phyloP scores from a whole-genome alignment of 352 stramenopile genomes.

The Globisporangium cederbergense region DNA sequence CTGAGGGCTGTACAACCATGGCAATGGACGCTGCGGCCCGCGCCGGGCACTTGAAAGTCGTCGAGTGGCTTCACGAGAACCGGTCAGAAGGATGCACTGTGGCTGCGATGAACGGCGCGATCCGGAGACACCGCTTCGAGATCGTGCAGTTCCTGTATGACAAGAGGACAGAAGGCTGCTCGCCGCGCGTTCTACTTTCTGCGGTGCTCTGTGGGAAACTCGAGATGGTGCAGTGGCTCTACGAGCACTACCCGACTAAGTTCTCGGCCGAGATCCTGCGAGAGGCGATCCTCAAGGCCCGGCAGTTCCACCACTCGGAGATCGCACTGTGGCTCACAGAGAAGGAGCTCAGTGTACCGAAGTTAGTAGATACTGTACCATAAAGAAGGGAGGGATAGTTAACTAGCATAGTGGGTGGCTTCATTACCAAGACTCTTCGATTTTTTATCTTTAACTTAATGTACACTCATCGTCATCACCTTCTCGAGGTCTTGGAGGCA shows the following conservation, averaged over 20 bases:
- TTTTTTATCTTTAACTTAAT: too few relatives aligned
- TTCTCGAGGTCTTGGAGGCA: slow-evolving; percentile 11
- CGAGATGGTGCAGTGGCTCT: slow-evolving; percentile 10
- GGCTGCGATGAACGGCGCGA: slow-evolving; percentile 14
- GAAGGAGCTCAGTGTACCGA: not conserved
- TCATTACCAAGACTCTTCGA: too few relatives aligned
- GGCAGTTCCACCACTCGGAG: slow-evolving; percentile 10
- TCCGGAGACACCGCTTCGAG: slow-evolving; percentile 8
- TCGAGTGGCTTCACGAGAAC: slow-evolving; percentile 13
- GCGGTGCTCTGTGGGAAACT: slow-evolving; percentile 11
- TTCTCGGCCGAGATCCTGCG: slow-evolving; percentile 7
- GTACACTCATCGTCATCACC: not conserved
- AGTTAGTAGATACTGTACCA: not conserved
- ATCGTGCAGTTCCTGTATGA: slow-evolving; percentile 15
- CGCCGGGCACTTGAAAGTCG: slow-evolving; percentile 4
- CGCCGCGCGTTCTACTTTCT: slow-evolving; percentile 9
- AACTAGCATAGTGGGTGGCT: not conserved
- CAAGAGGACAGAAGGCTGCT: slow-evolving; percentile 13
- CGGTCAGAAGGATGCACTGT: slow-evolving; percentile 9
- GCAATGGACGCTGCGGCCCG: slow-evolving; percentile 13
- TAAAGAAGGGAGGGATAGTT: not conserved
- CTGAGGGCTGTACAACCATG: slow-evolving; percentile 12
- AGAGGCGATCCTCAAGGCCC: slow-evolving; percentile 11
- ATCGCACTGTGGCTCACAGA: slow-evolving; percentile 1
- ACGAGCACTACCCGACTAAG: slow-evolving; percentile 5